Evolutionary conservation across 2,329 filamentous ascomycete genomes (phyloP).

Genomic region (Aspergillus ruber): DNA sequence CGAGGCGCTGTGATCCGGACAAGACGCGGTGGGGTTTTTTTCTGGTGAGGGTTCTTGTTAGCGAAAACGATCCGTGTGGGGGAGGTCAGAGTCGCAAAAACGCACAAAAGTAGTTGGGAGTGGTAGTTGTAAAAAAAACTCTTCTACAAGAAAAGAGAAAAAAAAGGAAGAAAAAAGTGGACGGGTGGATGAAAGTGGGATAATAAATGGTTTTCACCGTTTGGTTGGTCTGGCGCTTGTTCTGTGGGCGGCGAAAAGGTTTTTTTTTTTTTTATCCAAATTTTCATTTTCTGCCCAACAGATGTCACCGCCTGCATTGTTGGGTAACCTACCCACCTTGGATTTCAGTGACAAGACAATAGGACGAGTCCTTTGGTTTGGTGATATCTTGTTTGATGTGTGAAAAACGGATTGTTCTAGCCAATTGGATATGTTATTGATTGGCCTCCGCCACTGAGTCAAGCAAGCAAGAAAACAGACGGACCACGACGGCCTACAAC

Average conservation of each 20-base stretch:
- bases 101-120: slow-evolving; percentile 6
- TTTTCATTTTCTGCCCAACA: slow-evolving; percentile 14
- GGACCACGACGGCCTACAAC: neutral
- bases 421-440: too few relatives aligned
- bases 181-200: slow-evolving; percentile 1
- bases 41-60: slow-evolving; percentile 21
- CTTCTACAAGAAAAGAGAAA: slow-evolving; percentile 5
- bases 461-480: neutral
- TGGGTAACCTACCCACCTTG: too few relatives aligned
- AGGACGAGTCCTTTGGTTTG: too few relatives aligned
- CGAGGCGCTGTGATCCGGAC: slow-evolving; percentile 64
- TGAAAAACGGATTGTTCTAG: too few relatives aligned
- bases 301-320: slow-evolving; percentile 14
- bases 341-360: too few relatives aligned
- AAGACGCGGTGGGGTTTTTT: slow-evolving; percentile 22
- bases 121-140: slow-evolving; percentile 14
- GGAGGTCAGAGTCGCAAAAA: slow-evolving; percentile 18
- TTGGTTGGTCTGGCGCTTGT: slow-evolving; percentile 12
- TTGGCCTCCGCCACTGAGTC: neutral
- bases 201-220: slow-evolving; percentile 16
- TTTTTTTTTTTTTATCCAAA: slow-evolving; percentile 7
- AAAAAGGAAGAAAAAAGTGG: slow-evolving; percentile 20
- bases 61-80: slow-evolving; percentile 29
- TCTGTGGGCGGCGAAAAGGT: slow-evolving; percentile 3
- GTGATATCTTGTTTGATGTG: too few relatives aligned